Conservation (phyloP, 306 rosid species). For the Casuarina equisetifolia region DNA sequence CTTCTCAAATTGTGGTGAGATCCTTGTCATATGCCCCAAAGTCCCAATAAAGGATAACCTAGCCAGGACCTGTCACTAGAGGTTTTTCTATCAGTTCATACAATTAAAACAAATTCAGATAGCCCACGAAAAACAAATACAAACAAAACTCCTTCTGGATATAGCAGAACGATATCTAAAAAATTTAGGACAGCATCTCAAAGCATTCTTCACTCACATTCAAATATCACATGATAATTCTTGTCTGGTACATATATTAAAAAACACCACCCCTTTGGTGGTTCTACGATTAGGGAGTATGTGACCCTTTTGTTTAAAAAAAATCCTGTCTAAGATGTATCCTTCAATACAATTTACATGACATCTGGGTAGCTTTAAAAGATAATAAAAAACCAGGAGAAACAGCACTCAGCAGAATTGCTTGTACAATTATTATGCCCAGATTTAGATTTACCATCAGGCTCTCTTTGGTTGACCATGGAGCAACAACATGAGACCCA, state of each 20-base stretch:
- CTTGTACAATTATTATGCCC: background rate
- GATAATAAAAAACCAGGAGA: background rate
- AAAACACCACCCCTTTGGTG: background rate
- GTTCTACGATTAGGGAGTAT: no score
- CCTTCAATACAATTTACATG: no score
- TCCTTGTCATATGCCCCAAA: conserved; percentile 89
- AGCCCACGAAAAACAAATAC: background rate
- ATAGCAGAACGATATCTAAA: background rate
- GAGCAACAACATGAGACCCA: background rate
- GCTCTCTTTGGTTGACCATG: background rate
- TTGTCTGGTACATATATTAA: background rate
- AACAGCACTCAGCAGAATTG: background rate
- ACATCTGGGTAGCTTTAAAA: background rate
- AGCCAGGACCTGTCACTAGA: conserved; percentile 56
- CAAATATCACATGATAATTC: background rate
- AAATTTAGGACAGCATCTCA: background rate
- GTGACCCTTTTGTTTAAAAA: no score
- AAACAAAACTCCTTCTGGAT: background rate
- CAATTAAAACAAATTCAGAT: background rate
- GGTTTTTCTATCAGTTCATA: background rate
- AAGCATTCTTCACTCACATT: no score
- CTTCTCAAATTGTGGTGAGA: conserved; percentile 92
- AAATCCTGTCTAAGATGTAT: no score
- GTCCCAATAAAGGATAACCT: conserved; percentile 77
- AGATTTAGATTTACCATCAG: background rate